Evolutionary conservation across 345 rosid genomes (phyloP).

Genomic region (Euphorbia tirucalli): DNA sequence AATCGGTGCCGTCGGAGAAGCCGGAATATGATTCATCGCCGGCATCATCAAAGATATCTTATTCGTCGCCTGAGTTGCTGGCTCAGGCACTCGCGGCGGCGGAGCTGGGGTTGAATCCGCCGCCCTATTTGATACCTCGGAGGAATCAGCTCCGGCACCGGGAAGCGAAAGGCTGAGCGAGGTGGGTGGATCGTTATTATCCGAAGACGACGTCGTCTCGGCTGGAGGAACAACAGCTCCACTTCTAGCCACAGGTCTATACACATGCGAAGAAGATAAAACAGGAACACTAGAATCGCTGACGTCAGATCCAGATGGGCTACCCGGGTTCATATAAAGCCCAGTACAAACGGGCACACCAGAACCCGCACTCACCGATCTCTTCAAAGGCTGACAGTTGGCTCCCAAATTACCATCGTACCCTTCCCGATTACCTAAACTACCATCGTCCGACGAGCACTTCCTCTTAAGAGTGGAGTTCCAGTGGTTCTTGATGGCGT

Average conservation of each 20-base stretch:
- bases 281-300: constrained; percentile 63
- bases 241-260: constrained; percentile 51
- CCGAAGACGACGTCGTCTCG: constrained; percentile 45
- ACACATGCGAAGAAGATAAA: constrained; percentile 36
- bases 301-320: constrained; percentile 77
- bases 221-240: constrained; percentile 34
- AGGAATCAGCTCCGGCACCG: constrained; percentile 52
- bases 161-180: constrained; percentile 69
- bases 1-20: not conserved
- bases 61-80: not conserved
- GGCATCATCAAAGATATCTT: constrained; percentile 6
- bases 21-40: not conserved
- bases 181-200: constrained; percentile 51
- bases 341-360: constrained; percentile 49
- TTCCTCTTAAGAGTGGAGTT: constrained; percentile 35
- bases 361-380: constrained; percentile 66
- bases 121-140: constrained; percentile 39
- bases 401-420: constrained; percentile 51
- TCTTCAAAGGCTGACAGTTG: constrained; percentile 55
- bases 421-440: constrained; percentile 33
- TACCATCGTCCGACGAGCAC: constrained; percentile 29
- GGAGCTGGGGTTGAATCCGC: constrained; percentile 31
- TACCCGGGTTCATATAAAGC: constrained; percentile 61
- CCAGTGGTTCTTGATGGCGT: constrained; percentile 41
- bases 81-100: constrained; percentile 1